These are phyloP conservation scores for Tylopilus intermedius DNA, from an alignment of 768 basidiomycete genomes.

Conservation along the genomic window DNA sequence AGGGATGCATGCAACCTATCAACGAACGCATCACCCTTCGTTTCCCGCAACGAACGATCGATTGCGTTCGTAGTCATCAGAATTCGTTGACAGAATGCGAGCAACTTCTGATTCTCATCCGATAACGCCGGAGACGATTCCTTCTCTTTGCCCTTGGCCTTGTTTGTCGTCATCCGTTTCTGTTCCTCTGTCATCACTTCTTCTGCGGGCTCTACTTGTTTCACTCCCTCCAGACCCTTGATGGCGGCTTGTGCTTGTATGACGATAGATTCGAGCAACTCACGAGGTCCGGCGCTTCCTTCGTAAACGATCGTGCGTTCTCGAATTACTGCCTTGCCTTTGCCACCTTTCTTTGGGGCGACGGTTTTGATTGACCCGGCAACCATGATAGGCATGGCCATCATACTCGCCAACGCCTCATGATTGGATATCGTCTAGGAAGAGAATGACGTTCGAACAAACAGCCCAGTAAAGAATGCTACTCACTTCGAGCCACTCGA, in stretches of 20 bases:
- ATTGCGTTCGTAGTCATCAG: conserved; percentile 77
- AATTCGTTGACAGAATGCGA: conserved; percentile 82
- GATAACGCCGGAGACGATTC: conserved; percentile 36
- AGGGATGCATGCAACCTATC: conserved; percentile 69
- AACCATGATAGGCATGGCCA: conserved; percentile 97
- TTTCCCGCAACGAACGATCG: conserved; percentile 81
- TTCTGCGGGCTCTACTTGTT: conserved; percentile 40
- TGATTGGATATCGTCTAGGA: conserved; percentile 85
- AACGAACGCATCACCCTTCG: conserved; percentile 85
- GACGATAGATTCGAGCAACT: conserved; percentile 84
- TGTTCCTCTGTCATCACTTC: conserved; percentile 84
- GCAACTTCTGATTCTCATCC: conserved; percentile 76
- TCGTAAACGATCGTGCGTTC: conserved; percentile 87
- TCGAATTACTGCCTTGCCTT: conserved; percentile 49
- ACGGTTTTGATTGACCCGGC: conserved; percentile 61
- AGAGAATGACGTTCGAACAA: conserved; percentile 4
- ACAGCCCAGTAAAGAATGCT: not conserved
- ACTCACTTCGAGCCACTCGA: conserved; percentile 87
- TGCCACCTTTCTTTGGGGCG: conserved; percentile 49
- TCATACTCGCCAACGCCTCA: conserved; percentile 90
- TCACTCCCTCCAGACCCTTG: conserved; percentile 74
- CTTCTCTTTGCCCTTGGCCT: conserved; percentile 58
- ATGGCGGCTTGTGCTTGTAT: conserved; percentile 91
- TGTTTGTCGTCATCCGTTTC: conserved; percentile 75
- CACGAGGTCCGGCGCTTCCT: conserved; percentile 85